Evolutionary conservation across 306 rosid genomes (phyloP), one percentile per base, ranked within the genome.

Genomic region (Dalbergia oliveri): DNA sequence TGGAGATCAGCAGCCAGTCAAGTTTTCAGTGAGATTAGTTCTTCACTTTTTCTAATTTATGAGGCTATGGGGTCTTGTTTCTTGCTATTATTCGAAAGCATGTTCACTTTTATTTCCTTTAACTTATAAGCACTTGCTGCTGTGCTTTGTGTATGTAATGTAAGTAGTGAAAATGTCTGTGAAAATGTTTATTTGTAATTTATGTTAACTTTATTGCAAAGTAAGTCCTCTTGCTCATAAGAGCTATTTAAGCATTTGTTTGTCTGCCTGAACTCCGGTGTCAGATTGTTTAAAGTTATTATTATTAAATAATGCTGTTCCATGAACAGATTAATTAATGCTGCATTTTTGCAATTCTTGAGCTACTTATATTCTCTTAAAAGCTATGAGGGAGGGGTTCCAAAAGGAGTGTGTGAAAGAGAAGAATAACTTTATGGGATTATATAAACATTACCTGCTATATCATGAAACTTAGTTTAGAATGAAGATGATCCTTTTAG

Each of bases 181-280:
- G 82, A 81, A 87, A 84, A 87, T 84, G 85, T 78, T 78, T 82
- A 72, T 86, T 80, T 91, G 90, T 90, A 88, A 93, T 82, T 88
- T 90, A 87, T 89, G 49, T 81, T 58, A 65, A 79, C 81, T 80
- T 79, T 76, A 79, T 79, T 86, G 86, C 84, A 86, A 81, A 75
- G 57, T 66, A 76, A 84, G 77, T 56, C 56, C 21, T 37, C 18
- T 69, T 78, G 62, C 79, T 84, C 81, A 53, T 23, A 54, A 41
- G 77, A 77, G 79, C 73, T 73, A 81, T 81, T 84, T 77, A 72
- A 66, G 84, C 69, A 57, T 60, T 74, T 61, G 78, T 79, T n/a
- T 79, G 74, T 78, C 61, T 65, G 60, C 81, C 35, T 59, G 54
- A 61, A 66, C 71, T 82, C 79, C 79, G 53, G 57, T 72, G 64